Evolutionary conservation across 805 yeast genomes (phyloP).

Genomic region (Starmerella roubikii): DNA sequence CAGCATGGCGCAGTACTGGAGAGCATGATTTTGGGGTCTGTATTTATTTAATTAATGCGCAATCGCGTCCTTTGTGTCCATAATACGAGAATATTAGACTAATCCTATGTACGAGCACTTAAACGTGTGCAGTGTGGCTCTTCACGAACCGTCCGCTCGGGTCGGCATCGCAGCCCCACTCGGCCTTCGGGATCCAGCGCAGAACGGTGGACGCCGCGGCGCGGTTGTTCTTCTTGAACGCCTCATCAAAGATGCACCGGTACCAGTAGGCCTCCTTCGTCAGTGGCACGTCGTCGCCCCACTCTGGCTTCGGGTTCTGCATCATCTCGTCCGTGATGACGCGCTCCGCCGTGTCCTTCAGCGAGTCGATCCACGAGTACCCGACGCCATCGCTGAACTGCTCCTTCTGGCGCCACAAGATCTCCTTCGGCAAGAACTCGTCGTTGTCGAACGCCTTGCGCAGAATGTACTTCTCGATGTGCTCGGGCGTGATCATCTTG

Average conservation of each 20-base stretch:
- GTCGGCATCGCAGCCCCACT: conserved; percentile 99
- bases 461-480: conserved; percentile 84
- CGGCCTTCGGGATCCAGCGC: conserved; percentile 99
- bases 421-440: conserved; percentile 90
- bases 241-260: conserved; percentile 88
- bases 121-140: conserved; percentile 64
- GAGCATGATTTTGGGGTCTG: conserved; percentile 39
- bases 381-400: conserved; percentile 99
- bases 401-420: conserved; percentile 99
- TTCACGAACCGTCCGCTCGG: conserved; percentile 96
- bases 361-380: conserved; percentile 96
- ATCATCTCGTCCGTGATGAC: conserved; percentile 81
- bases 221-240: conserved; percentile 70
- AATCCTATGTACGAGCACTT: conserved; percentile 3
- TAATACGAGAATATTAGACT: no score
- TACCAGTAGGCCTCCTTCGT: conserved; percentile 99
- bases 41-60: conserved; percentile 9
- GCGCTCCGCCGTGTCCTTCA: conserved; percentile 88
- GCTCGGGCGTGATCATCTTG: conserved; percentile 65
- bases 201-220: conserved; percentile 93
- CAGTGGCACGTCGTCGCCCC: conserved; percentile 92
- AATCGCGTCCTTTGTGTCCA: no score
- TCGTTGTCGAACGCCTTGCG: conserved; percentile 95
- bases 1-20: conserved; percentile 94
- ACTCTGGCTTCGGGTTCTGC: conserved; percentile 79